Conservation (phyloP, 768 basidiomycete genomes). For the Chiua virens region DNA sequence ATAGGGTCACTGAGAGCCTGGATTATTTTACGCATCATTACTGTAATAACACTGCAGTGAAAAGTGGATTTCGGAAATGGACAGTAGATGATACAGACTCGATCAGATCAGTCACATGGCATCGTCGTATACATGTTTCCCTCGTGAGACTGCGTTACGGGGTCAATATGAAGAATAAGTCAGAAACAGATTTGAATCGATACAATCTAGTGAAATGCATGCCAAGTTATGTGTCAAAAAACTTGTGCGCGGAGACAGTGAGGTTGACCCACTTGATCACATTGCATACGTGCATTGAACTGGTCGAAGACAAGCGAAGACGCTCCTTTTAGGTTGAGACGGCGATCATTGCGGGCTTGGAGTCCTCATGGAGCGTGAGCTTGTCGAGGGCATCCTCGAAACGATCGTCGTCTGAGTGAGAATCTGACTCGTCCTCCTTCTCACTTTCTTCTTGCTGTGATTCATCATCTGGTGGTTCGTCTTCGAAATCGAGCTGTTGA, state of each 20-base stretch:
- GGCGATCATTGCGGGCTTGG: slow-evolving; percentile 8
- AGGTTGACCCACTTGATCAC: slow-evolving; percentile 2
- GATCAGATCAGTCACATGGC: not conserved
- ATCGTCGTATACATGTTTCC: not conserved
- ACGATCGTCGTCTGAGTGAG: slow-evolving; percentile 41
- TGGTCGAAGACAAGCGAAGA: not conserved
- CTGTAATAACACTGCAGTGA: too few relatives aligned
- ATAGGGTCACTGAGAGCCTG: too few relatives aligned
- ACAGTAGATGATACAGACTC: too few relatives aligned
- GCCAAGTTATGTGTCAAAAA: not conserved
- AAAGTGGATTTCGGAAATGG: too few relatives aligned
- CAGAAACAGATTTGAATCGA: not conserved
- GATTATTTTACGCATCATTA: too few relatives aligned
- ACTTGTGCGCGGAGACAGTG: not conserved
- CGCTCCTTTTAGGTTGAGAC: slow-evolving; percentile 15
- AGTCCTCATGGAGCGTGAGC: slow-evolving; percentile 36
- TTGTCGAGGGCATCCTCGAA: slow-evolving; percentile 72
- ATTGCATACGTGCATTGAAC: not conserved
- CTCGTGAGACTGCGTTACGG: not conserved
- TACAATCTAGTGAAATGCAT: not conserved
- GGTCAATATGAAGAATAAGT: not conserved
- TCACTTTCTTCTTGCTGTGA: slow-evolving; percentile 24
- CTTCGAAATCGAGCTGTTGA: slow-evolving; percentile 77
- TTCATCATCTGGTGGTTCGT: slow-evolving; percentile 62
- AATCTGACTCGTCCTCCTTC: slow-evolving; percentile 37